These are phyloP conservation scores for Cetradonia linearis DNA, from an alignment of 495 filamentous ascomycete genomes.

Conservation along the genomic window DNA sequence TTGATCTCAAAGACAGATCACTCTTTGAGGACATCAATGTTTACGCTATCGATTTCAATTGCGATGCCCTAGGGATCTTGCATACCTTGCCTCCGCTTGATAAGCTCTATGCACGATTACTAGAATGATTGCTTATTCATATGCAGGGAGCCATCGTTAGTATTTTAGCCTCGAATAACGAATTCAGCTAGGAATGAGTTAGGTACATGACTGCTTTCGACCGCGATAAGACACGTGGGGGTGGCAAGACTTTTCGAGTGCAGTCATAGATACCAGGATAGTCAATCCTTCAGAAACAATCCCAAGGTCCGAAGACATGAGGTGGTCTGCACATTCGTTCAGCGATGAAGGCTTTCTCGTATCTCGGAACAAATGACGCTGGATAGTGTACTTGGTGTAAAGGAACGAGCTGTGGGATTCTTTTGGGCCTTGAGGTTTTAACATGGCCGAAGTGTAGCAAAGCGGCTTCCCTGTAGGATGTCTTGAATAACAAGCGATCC, in stretches of 20 bases:
- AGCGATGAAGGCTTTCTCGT: background rate
- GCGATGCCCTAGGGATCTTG: too few relatives aligned
- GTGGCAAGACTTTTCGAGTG: background rate
- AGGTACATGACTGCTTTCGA: background rate
- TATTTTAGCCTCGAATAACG: background rate
- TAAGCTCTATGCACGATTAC: too few relatives aligned
- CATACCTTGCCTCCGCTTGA: background rate
- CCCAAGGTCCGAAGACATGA: background rate
- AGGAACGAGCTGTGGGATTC: background rate
- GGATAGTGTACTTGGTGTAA: background rate
- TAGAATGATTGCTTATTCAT: background rate
- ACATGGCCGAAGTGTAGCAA: background rate
- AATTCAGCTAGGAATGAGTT: background rate
- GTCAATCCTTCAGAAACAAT: background rate
- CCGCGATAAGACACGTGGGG: background rate
- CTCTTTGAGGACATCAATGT: background rate
- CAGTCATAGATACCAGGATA: background rate
- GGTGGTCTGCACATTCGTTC: background rate
- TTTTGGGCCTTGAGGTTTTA: background rate
- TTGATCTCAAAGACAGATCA: background rate
- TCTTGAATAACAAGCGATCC: slow-evolving; percentile 2
- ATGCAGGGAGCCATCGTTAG: background rate
- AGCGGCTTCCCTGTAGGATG: background rate
- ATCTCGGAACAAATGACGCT: background rate
- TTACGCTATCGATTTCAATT: background rate